phyloP scores from a whole-genome alignment of 2,329 filamentous ascomycete species.

The Fusarium brachygibbosum region DNA sequence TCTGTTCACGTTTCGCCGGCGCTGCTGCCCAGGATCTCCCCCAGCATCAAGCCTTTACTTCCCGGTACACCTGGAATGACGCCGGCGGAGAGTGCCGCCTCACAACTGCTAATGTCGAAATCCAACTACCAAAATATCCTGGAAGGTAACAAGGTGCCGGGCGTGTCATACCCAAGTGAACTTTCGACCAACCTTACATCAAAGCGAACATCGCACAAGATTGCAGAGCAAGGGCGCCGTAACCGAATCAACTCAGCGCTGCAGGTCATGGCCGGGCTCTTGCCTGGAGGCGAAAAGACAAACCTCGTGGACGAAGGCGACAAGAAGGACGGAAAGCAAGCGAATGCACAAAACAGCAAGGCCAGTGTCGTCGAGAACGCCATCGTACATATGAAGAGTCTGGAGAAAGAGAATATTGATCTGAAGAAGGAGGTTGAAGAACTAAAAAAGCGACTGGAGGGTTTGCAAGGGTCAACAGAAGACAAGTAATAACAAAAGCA shows the following conservation, averaged over 20 bases:
- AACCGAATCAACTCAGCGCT: slow-evolving; percentile 96
- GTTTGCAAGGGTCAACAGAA: slow-evolving; percentile 37
- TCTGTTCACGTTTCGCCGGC: slow-evolving; percentile 88
- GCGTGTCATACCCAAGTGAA: slow-evolving; percentile 89
- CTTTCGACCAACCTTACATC: slow-evolving; percentile 94
- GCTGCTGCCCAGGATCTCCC: slow-evolving; percentile 88
- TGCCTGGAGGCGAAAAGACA: slow-evolving; percentile 71
- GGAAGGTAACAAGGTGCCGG: slow-evolving; percentile 90
- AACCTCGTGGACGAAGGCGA: slow-evolving; percentile 61
- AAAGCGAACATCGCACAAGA: slow-evolving; percentile 97
- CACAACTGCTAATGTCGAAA: slow-evolving; percentile 88
- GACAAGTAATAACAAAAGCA: slow-evolving; percentile 28
- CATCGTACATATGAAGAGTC: slow-evolving; percentile 91
- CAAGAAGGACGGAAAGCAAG: slow-evolving; percentile 63
- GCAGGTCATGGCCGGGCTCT: slow-evolving; percentile 87
- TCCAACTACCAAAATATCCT: slow-evolving; percentile 99
- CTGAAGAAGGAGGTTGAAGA: slow-evolving; percentile 72
- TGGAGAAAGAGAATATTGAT: slow-evolving; percentile 79
- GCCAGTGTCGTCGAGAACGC: slow-evolving; percentile 98
- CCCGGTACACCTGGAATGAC: slow-evolving; percentile 68
- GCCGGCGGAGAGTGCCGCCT: slow-evolving; percentile 71
- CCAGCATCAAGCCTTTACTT: slow-evolving; percentile 91
- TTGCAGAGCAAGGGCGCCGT: slow-evolving; percentile 93
- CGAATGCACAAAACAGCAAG: slow-evolving; percentile 81
- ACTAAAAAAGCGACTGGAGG: slow-evolving; percentile 52